phyloP scores from a whole-genome alignment of 2,329 filamentous ascomycete species.

The Akanthomyces dipterigenus region DNA sequence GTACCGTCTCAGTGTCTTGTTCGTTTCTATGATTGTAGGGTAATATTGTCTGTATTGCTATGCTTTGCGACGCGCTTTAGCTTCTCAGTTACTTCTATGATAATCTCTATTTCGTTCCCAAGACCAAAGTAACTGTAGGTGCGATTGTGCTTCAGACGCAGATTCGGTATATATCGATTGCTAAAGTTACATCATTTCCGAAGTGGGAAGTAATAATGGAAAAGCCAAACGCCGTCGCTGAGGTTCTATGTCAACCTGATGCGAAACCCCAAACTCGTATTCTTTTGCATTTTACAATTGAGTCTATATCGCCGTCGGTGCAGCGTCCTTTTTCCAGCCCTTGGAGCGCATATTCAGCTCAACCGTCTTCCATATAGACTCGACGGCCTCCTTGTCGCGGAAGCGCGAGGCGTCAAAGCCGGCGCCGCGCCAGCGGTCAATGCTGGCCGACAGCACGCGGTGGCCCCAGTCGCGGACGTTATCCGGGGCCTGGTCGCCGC shows the following conservation, averaged over 20 bases:
- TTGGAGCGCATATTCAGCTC: constrained; percentile 80
- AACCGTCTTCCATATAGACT: constrained; percentile 84
- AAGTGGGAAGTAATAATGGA: not conserved
- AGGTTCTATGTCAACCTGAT: constrained; percentile 3
- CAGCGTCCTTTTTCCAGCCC: constrained; percentile 72
- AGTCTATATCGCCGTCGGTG: constrained; percentile 46
- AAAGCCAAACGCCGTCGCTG: constrained; percentile 9
- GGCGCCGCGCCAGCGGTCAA: constrained; percentile 74
- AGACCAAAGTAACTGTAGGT: too few relatives aligned
- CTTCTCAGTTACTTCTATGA: too few relatives aligned
- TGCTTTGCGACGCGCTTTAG: too few relatives aligned
- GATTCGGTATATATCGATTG: not conserved
- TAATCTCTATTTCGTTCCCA: too few relatives aligned
- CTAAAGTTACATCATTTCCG: not conserved
- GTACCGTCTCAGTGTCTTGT: too few relatives aligned
- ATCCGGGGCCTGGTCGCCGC: constrained; percentile 71
- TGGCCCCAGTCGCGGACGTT: constrained; percentile 80
- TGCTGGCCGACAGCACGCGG: constrained; percentile 66
- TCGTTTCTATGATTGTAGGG: too few relatives aligned
- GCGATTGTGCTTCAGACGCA: too few relatives aligned
- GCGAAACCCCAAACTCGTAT: not conserved
- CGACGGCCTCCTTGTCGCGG: constrained; percentile 87
- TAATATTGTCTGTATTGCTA: too few relatives aligned
- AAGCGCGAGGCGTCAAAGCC: constrained; percentile 55
- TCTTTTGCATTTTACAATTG: not conserved